Conservation (phyloP, 2,329 filamentous ascomycete species). For the Penicillium polonicum region DNA sequence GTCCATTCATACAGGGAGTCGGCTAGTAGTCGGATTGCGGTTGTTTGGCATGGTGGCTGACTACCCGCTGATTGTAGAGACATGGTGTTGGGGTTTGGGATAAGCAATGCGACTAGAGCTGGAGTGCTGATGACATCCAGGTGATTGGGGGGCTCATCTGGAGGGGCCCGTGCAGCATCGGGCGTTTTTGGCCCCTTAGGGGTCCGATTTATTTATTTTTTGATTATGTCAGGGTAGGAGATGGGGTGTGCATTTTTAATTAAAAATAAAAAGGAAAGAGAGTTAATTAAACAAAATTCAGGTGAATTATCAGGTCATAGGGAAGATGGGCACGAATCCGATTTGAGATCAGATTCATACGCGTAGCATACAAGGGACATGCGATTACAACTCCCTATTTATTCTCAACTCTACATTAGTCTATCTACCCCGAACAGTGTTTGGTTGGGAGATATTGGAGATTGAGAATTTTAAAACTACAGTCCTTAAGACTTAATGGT, state of each 20-base stretch:
- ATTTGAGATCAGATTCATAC: not conserved
- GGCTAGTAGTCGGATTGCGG: conserved; percentile 12
- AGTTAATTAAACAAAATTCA: not conserved
- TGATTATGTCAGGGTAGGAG: not conserved
- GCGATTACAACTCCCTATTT: not conserved
- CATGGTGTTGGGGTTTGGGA: not conserved
- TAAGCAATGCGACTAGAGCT: not conserved
- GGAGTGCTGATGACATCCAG: not conserved
- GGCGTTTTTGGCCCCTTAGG: not conserved
- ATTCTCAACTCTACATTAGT: not conserved
- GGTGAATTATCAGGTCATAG: no score
- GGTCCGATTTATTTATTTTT: not conserved
- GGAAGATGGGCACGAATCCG: not conserved
- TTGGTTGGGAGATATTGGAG: not conserved
- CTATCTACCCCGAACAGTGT: not conserved
- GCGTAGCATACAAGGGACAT: not conserved
- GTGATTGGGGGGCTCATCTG: not conserved
- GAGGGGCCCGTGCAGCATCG: no score
- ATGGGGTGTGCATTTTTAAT: not conserved
- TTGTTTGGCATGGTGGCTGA: conserved; percentile 1
- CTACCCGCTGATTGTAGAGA: not conserved
- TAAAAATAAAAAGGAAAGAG: not conserved
- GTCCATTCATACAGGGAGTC: conserved; percentile 16
- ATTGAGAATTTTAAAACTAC: not conserved
- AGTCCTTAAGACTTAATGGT: not conserved